A percentile compares a stretch with the other conserved stretches of the same genome.
Evolutionary conservation across 2,329 filamentous ascomycete genomes (phyloP).

Genomic region (Aspergillus fumigatus): DNA sequence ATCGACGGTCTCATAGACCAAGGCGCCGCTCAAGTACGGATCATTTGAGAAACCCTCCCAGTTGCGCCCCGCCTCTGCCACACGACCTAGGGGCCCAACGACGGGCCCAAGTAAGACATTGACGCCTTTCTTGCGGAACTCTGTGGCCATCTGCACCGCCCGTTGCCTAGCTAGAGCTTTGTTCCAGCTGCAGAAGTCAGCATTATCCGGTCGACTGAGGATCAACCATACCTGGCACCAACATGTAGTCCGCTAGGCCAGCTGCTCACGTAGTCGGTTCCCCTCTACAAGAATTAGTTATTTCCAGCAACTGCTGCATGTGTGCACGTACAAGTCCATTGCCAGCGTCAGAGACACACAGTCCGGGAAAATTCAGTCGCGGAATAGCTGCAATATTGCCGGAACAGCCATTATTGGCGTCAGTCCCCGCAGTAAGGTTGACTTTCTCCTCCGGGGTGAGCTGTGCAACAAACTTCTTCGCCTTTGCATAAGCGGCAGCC

Average conservation of each 20-base stretch:
- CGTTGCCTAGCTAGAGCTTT: constrained; percentile 28
- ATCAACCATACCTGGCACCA: constrained; percentile 22
- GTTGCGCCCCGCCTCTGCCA: constrained; percentile 39
- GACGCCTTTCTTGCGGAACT: constrained; percentile 41
- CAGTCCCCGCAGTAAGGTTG: constrained; percentile 28
- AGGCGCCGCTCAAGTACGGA: constrained; percentile 44
- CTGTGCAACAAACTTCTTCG: constrained; percentile 35
- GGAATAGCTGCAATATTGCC: constrained; percentile 29
- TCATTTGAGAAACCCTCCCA: constrained; percentile 49
- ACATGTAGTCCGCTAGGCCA: constrained; percentile 21
- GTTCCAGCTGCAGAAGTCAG: constrained; percentile 28
- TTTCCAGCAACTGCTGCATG: not conserved
- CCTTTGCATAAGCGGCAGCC: constrained; percentile 34
- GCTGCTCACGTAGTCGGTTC: constrained; percentile 24
- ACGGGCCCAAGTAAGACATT: constrained; percentile 43
- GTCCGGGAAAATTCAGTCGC: constrained; percentile 30
- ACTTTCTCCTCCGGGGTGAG: constrained; percentile 42
- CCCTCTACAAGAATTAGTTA: constrained; percentile 19
- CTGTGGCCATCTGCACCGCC: constrained; percentile 30
- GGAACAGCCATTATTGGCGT: constrained; percentile 23
- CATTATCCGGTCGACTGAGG: not conserved
- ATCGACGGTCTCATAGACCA: constrained; percentile 40
- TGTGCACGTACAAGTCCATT: constrained; percentile 32
- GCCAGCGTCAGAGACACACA: constrained; percentile 42
- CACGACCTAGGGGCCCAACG: constrained; percentile 32